A percentile compares a stretch with the other conserved stretches of the same genome.
These are phyloP conservation scores for Baeospora myosura DNA, from an alignment of 1,284 basidiomycete genomes.

Conservation along the genomic window DNA sequence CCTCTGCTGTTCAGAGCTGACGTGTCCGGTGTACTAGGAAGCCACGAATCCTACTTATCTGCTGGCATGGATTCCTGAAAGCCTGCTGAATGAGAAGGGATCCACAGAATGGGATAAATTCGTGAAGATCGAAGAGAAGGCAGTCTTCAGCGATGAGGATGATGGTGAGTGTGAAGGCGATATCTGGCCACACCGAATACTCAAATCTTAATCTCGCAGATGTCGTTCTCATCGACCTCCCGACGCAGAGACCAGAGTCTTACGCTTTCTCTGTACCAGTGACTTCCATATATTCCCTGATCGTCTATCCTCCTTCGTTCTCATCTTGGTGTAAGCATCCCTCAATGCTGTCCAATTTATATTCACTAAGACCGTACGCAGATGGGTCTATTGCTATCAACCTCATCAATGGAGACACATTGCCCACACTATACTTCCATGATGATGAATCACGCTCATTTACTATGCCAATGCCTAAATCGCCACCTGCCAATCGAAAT, in stretches of 20 bases:
- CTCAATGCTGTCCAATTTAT: constrained; percentile 8
- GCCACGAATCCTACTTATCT: constrained; percentile 65
- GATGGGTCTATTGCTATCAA: constrained; percentile 77
- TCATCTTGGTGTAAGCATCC: constrained; percentile 78
- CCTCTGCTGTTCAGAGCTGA: constrained; percentile 12
- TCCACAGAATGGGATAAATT: constrained; percentile 80
- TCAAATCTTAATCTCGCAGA: constrained; percentile 40
- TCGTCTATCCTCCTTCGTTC: constrained; percentile 77
- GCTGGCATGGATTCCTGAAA: constrained; percentile 82
- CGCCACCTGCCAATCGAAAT: constrained; percentile 21
- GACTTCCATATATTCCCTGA: constrained; percentile 83
- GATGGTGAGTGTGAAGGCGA: constrained; percentile 50
- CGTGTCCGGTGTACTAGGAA: constrained; percentile 47
- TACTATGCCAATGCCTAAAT: constrained; percentile 40
- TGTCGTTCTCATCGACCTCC: constrained; percentile 71
- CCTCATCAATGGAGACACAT: constrained; percentile 81
- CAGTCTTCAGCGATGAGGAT: constrained; percentile 54
- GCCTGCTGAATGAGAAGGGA: constrained; percentile 69
- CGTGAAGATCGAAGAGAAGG: constrained; percentile 68
- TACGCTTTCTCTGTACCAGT: constrained; percentile 94
- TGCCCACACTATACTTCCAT: constrained; percentile 91
- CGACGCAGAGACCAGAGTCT: constrained; percentile 71
- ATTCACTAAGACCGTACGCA: constrained; percentile 20
- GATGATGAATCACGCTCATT: constrained; percentile 89
- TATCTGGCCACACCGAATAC: constrained; percentile 4